Evolutionary conservation across 2,329 filamentous ascomycete genomes (phyloP), one percentile per base, ranked within the genome.

Genomic region (Penicillium glabrum): DNA sequence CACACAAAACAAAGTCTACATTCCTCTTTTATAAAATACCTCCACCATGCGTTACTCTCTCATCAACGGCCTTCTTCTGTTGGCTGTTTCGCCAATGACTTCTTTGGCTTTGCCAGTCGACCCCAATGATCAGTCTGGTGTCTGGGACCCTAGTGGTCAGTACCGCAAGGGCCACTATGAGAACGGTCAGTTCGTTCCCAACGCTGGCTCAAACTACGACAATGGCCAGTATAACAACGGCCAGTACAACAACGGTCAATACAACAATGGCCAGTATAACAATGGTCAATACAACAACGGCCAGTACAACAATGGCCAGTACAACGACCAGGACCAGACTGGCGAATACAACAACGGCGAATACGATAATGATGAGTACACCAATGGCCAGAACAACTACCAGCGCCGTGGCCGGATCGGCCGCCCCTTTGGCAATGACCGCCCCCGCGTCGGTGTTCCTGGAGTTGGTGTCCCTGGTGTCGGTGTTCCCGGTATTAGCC

Each of bases 121-220:
- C 45, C 63, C 62, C 33, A 65, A 62, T 29, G 57, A 59, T 19
- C 52, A 62, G n/a, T 41, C 58, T 26, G 64, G 58, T 23, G 56
- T 61, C 8, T 65, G 62, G 62, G 62, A 66, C 8, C 62, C 62
- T 3, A 61, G 51, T 51, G 64, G 62, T 16, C 59, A 65, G 27
- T 65, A 66, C 51, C 57, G 56, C 27, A 65, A 63, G 43, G 61
- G 62, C 5, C 57, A 65, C 16, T 66, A 64, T 35, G 58, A 53
- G 24, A 57, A 62, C 8, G 64, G 64, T 7, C 39, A 61, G 26
- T 65, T 65, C 9, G 46, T 65, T 43, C 39, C 59, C 11, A 61
- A 65, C 50, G 44, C 61, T 19, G 60, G 60, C 48, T 53, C 58
- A 9, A 31, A 57, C 23, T 49, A 60, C 37, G 52, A 47, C 49